These are phyloP conservation scores for Microdochium trichocladiopsis DNA, from an alignment of 2,329 filamentous ascomycete genomes.

Conservation along the genomic window DNA sequence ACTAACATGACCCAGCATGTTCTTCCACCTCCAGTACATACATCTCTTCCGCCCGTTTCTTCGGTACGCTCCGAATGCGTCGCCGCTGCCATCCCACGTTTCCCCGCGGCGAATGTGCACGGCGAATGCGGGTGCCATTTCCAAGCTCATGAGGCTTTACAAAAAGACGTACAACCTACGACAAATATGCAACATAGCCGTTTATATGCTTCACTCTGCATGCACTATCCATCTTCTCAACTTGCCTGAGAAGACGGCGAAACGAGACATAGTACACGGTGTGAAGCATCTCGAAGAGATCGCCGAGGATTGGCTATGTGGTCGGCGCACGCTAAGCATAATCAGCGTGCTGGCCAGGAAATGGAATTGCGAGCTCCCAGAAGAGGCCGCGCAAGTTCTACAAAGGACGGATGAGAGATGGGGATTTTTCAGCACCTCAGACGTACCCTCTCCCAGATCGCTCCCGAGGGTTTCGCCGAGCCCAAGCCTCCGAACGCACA, in stretches of 20 bases:
- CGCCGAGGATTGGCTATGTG: slow-evolving; percentile 88
- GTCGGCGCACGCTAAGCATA: slow-evolving; percentile 76
- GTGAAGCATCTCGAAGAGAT: slow-evolving; percentile 93
- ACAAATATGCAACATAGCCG: slow-evolving; percentile 93
- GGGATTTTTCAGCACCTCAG: slow-evolving; percentile 59
- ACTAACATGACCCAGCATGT: slow-evolving; percentile 63
- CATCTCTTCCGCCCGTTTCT: slow-evolving; percentile 93
- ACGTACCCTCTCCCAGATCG: slow-evolving; percentile 45
- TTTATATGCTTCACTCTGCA: slow-evolving; percentile 91
- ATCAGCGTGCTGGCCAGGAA: slow-evolving; percentile 79
- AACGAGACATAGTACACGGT: slow-evolving; percentile 82
- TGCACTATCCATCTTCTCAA: slow-evolving; percentile 94
- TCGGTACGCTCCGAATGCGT: slow-evolving; percentile 76
- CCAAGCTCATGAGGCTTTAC: slow-evolving; percentile 89
- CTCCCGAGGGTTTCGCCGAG: neutral
- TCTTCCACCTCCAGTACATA: slow-evolving; percentile 92
- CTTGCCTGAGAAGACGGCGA: slow-evolving; percentile 84
- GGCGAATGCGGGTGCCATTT: slow-evolving; percentile 81
- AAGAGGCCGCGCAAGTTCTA: slow-evolving; percentile 73
- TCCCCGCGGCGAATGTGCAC: slow-evolving; percentile 89
- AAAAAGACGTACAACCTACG: slow-evolving; percentile 85
- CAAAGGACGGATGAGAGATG: slow-evolving; percentile 73
- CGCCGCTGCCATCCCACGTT: slow-evolving; percentile 78
- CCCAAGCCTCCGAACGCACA: neutral
- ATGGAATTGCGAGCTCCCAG: slow-evolving; percentile 81